Percentiles rank a stretch among this genome's conserved stretches.
Evolutionary conservation across 2,329 filamentous ascomycete species (phyloP).

Genomic region (Aspergillus phoenicis): DNA sequence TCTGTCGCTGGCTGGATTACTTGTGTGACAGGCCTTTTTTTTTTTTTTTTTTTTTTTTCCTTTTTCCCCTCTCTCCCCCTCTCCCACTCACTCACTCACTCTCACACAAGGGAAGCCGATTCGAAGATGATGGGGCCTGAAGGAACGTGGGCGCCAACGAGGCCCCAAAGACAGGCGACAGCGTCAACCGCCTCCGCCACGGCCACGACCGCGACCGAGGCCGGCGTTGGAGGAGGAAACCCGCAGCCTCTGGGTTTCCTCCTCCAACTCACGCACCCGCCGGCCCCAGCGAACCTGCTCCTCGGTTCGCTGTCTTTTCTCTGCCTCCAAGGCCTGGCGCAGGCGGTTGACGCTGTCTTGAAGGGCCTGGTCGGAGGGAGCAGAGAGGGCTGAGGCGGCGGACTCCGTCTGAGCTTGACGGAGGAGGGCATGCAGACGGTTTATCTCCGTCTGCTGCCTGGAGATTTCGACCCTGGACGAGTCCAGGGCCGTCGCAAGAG

Average conservation of each 20-base stretch:
- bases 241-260: slow-evolving; percentile 21
- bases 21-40: no score
- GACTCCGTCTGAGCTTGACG: background rate
- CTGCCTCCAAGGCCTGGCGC: slow-evolving; percentile 14
- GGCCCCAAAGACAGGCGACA: background rate
- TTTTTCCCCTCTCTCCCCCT: no score
- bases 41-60: no score
- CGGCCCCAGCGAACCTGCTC: slow-evolving; percentile 21
- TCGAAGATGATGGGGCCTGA: no score
- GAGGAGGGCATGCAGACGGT: slow-evolving; percentile 16
- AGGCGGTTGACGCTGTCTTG: slow-evolving; percentile 15
- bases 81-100: no score
- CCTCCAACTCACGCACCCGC: slow-evolving; percentile 18
- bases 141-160: no score
- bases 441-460: slow-evolving; percentile 16
- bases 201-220: background rate
- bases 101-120: no score
- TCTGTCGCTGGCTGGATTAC: no score
- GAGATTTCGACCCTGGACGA: slow-evolving; percentile 17
- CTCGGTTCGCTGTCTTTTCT: slow-evolving; percentile 18
- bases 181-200: background rate
- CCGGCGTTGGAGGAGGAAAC: slow-evolving; percentile 23
- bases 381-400: background rate
- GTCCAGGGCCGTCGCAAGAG: slow-evolving; percentile 19
- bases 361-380: slow-evolving; percentile 9